Base-by-base conservation (phyloP, 1,284 basidiomycete species). In the Trichosporon inkin region DNA sequence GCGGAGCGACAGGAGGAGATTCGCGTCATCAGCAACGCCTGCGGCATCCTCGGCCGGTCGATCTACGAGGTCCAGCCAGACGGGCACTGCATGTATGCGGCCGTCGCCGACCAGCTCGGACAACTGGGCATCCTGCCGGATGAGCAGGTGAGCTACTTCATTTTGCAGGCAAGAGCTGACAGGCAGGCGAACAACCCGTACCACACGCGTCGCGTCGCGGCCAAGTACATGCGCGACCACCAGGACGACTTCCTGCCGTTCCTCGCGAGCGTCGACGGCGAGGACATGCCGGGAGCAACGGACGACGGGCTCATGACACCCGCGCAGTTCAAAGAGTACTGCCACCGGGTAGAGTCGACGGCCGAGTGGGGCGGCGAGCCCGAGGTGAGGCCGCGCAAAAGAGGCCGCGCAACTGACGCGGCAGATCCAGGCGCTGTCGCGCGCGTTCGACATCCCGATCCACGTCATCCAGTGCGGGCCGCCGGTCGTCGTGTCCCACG, bases 331-430 rank as follows among this genome's bases (percentile, higher is more conserved):
- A 77, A 84, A 53, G 79, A 82, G 63, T 98, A 99, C 76, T 97
- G 93, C 75, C 79, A 81, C 62, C 82, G 84, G 10, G 86, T 99
- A 19, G 86, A 87, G 53, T 83, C 88, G 70, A 95, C 92, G 10
- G 89, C 86, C 10, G 84, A 87, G 35, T 99, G 96, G 96, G 96
- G 96, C 51, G 96, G 96, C 38, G 92, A 99, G 78, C 94, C 93
- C 2, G 96, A 99, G 73, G 82, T 84, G 44, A 61, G 81, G 71
- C 56, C 14, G n/a, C 6, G 14, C 16, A 10, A 32, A 32, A 38
- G 38, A 40, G 44, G 7, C 16, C 19, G 17, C 28, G 22, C 14
- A n/a, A 16, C 58, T 61, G 40, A 61, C 51, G 20, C 17, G 6
- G 16, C 68, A 82, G 82, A 93, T 99, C 51, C 82, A 91, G 67